phyloP scores from a whole-genome alignment of 371 early-diverging fungal genomes.

The Apophysomyces ossiformis region DNA sequence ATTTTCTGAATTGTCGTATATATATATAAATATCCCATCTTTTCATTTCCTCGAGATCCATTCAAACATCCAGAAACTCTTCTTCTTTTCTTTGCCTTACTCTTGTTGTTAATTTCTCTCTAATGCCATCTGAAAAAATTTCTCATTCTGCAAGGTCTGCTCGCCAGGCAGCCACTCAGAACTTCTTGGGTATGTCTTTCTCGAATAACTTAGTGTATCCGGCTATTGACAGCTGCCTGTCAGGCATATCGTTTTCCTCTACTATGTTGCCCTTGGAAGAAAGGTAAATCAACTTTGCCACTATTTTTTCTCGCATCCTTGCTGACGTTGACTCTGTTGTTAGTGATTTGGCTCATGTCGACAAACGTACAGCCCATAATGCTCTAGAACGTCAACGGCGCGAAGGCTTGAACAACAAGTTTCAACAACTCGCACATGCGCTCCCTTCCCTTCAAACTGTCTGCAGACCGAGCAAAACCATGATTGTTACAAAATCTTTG shows the following conservation, averaged over 20 bases:
- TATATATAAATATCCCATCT: background rate
- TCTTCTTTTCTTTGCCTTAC: background rate
- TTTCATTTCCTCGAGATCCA: background rate
- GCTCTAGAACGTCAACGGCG: conserved; percentile 81
- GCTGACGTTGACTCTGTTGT: background rate
- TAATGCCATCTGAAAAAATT: background rate
- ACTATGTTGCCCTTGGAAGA: conserved; percentile 3
- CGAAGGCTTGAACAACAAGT: conserved; percentile 75
- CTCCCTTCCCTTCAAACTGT: conserved; percentile 73
- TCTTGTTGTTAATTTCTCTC: background rate
- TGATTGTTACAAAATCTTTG: conserved; percentile 76
- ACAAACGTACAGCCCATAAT: conserved; percentile 77
- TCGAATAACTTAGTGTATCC: background rate
- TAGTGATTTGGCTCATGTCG: conserved; percentile 41
- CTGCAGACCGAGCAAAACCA: conserved; percentile 77
- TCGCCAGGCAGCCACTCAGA: background rate
- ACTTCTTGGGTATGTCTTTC: background rate
- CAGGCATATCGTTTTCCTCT: background rate
- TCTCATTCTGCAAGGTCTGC: conserved; percentile 1
- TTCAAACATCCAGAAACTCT: background rate
- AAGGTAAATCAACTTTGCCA: background rate
- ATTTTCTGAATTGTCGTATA: background rate
- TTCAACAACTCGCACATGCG: conserved; percentile 78
- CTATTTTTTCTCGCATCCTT: background rate
- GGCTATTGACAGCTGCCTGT: background rate